Percentiles rank a stretch among this genome's conserved stretches.
Conservation (phyloP, 805 yeast species). For the Candida khao-thaluensis region DNA sequence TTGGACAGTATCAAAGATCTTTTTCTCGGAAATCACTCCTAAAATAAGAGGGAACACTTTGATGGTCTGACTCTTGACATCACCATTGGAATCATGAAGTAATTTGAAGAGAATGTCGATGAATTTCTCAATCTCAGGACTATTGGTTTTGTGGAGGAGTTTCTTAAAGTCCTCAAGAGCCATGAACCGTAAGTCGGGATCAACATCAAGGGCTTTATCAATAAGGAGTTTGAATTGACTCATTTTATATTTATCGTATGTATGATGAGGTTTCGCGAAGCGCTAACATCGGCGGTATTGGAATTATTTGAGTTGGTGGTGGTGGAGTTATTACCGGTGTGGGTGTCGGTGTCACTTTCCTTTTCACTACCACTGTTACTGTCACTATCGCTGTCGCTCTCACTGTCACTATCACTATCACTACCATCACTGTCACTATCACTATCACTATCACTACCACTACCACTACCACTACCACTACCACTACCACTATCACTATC, state of each 20-base stretch:
- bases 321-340: conserved; percentile 5
- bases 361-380: not conserved
- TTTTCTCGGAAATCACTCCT: conserved; percentile 33
- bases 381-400: not conserved
- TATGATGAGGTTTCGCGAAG: conserved; percentile 10
- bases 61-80: conserved; percentile 74
- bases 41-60: conserved; percentile 46
- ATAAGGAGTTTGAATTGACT: conserved; percentile 25
- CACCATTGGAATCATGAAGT: conserved; percentile 62
- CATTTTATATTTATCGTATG: conserved; percentile 21
- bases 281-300: not conserved
- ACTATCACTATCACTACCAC: conserved; percentile 8
- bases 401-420: not conserved
- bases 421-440: conserved; percentile 8
- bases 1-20: conserved; percentile 27
- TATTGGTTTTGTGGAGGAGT: conserved; percentile 28
- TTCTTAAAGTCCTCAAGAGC: conserved; percentile 72
- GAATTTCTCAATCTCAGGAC: conserved; percentile 32
- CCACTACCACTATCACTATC: not conserved
- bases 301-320: conserved; percentile 1
- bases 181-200: conserved; percentile 83
- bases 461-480: not conserved
- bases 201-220: conserved; percentile 59
- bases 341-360: no score
- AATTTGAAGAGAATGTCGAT: conserved; percentile 41